Base-by-base conservation (phyloP, 2,329 filamentous ascomycete genomes). In the Aureobasidium sp. region DNA sequence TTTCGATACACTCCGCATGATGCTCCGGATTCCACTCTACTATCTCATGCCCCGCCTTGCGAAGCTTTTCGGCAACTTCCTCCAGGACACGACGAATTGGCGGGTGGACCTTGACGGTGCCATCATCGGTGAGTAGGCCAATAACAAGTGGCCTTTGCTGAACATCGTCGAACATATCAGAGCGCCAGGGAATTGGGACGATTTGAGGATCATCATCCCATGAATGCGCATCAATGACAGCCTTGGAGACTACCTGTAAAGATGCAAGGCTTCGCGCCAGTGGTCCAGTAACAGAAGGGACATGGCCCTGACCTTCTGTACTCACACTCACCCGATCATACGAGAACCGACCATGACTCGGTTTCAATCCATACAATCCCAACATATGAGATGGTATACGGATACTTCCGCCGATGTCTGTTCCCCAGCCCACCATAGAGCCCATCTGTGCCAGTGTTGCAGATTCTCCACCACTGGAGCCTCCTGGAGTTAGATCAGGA, bases 221-320 rank as follows among this genome's bases (percentile, higher is more conserved):
- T 0, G 71, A 71, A 52, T 71, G 61, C 7, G 58, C 55, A n/a
- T 58, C 55, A 3, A 64, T 59, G 4, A 64, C 47, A 0, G 60
- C 64, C n/a, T 62, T 64, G 30, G 70, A 70, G 40, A 74, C 72
- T 0, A 69, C 55, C 3, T 67, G 62, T 2, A 85, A 65, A 0
- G 79, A 79, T 3, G 69, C 62, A 3, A 82, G 62, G 55, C 70
- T 72, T 5, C 80, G 70, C 5, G 77, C 70, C 68, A 85, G 72
- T 1, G 82, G 81, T 0, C 81, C 81, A n/a, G 83, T 67, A 0
- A 79, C 73, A 0, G 81, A 84, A 1, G 80, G 80, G 0, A 84
- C 77, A 63, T 84, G 80, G 53, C 83, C 79, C 60, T 84, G 81
- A 2, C 81, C 80, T 34, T 83, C 79, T 0, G 78, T 83, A 0